Percentiles rank a stretch among this genome's conserved stretches.
phyloP scores from a whole-genome alignment of 768 basidiomycete genomes.

The Suillus discolor region DNA sequence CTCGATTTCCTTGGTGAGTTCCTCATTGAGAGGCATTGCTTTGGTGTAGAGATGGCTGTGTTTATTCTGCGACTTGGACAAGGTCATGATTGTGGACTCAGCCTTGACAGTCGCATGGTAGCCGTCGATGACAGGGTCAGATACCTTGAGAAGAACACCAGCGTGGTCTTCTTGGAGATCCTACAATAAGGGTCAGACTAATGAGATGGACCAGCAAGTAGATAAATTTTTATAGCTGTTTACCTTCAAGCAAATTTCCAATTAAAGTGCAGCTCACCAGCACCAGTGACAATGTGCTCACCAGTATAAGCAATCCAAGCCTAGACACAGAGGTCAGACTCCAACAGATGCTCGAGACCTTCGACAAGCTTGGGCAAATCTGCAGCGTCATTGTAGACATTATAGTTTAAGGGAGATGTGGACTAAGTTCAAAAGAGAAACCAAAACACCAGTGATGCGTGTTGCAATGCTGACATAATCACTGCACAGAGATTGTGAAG shows the following conservation, averaged over 20 bases:
- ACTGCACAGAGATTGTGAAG: too few relatives aligned
- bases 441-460: too few relatives aligned
- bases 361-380: slow-evolving; percentile 99
- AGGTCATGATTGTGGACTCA: slow-evolving; percentile 92
- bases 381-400: slow-evolving; percentile 98
- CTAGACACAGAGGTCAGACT: slow-evolving; percentile 99
- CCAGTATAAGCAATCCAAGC: too few relatives aligned
- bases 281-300: too few relatives aligned
- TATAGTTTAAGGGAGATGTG: too few relatives aligned
- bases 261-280: slow-evolving; percentile 87
- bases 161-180: slow-evolving; percentile 99
- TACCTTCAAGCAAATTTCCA: slow-evolving; percentile 99
- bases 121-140: slow-evolving; percentile 88
- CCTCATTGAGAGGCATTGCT: slow-evolving; percentile 92
- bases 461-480: too few relatives aligned
- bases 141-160: slow-evolving; percentile 98
- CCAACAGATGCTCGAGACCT: slow-evolving; percentile 99
- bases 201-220: background rate
- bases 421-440: too few relatives aligned
- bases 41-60: slow-evolving; percentile 98
- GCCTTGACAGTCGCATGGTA: slow-evolving; percentile 98
- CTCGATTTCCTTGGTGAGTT: slow-evolving; percentile 92
- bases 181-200: slow-evolving; percentile 38
- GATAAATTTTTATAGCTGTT: slow-evolving; percentile 10
- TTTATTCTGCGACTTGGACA: slow-evolving; percentile 99